Evolutionary conservation across 2,329 filamentous ascomycete genomes (phyloP).

Genomic region (Aspergillus unguis): DNA sequence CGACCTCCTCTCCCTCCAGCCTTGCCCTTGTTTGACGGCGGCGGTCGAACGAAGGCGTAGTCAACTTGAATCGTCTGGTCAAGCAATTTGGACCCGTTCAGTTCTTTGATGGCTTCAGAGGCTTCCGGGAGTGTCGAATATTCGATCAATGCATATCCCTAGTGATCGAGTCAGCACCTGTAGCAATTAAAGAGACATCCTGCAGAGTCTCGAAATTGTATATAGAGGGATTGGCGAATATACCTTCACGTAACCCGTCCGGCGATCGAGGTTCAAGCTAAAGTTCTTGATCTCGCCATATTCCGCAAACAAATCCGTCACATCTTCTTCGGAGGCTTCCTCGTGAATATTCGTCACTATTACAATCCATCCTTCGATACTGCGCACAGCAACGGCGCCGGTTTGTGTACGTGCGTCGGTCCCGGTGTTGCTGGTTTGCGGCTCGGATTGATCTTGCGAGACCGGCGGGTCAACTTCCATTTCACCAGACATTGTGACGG

Average conservation of each 20-base stretch:
- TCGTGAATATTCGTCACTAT: slow-evolving; percentile 68
- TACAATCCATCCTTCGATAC: slow-evolving; percentile 67
- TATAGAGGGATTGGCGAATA: slow-evolving; percentile 13
- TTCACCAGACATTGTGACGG: slow-evolving; percentile 39
- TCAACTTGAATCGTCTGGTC: slow-evolving; percentile 65
- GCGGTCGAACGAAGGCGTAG: slow-evolving; percentile 65
- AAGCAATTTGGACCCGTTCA: slow-evolving; percentile 59
- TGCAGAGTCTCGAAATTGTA: too few relatives aligned
- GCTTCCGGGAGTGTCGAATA: slow-evolving; percentile 63
- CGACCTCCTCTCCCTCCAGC: slow-evolving; percentile 42
- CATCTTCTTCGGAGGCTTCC: slow-evolving; percentile 64
- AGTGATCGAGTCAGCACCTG: slow-evolving; percentile 15
- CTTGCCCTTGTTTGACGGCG: slow-evolving; percentile 45
- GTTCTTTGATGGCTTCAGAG: slow-evolving; percentile 59
- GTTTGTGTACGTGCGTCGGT: slow-evolving; percentile 44
- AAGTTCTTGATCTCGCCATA: slow-evolving; percentile 66
- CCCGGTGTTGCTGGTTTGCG: slow-evolving; percentile 28
- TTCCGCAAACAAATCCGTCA: slow-evolving; percentile 64
- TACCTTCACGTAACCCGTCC: slow-evolving; percentile 67
- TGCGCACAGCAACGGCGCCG: slow-evolving; percentile 58
- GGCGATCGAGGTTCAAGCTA: slow-evolving; percentile 62
- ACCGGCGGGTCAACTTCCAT: slow-evolving; percentile 46
- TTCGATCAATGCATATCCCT: slow-evolving; percentile 67
- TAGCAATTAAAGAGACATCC: too few relatives aligned
- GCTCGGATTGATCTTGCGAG: slow-evolving; percentile 31